Base-by-base conservation (phyloP, 768 basidiomycete genomes). In the Paxillus ammoniavirescens region DNA sequence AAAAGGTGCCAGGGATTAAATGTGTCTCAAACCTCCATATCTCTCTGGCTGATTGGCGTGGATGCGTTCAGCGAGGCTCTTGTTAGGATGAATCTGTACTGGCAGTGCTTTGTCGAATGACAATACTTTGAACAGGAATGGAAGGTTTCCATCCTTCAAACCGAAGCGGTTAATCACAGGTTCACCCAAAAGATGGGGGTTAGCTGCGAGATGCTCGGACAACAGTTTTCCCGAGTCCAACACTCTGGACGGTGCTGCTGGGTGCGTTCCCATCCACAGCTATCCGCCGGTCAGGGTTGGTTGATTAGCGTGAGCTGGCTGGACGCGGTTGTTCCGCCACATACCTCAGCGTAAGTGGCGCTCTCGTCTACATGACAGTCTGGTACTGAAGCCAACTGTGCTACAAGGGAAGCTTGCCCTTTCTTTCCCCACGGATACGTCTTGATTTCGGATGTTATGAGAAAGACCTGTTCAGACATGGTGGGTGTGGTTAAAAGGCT, bases 241-340 rank as follows among this genome's bases (percentile, higher is more conserved):
- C 47, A 54, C 53, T 43, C 38, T 13, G 7, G 79, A 77, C 1
- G 82, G 81, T 28, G 78, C 72, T 21, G 74, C 76, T 1, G 76
- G 73, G 58, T 84, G 82, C 1, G 82, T 82, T 30, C 82, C 82
- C 79, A 83, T 82, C 82, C 82, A 83, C n/a, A 82, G 68, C 80
- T 83, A 59, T 15, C 17, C 38, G 38, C 8, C 38, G n/a, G 10
- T 35, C 13, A 5, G 13, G n/a, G 38, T 40, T n/a, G 17, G 0
- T 4, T 40, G 4, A 40, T 26, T 18, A 35, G 31, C 15, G 10
- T 42, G 17, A 54, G 2, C 7, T 28, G 12, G n/a, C 3, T 5
- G 18, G 4, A 9, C 33, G 31, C 23, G 18, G 14, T 10, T 28
- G 31, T 38, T 1, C 3, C 5, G 0, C 5, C 4, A 49, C 75